Base-by-base conservation (phyloP, 495 filamentous ascomycete species). In the Aspergillus ostianus region DNA sequence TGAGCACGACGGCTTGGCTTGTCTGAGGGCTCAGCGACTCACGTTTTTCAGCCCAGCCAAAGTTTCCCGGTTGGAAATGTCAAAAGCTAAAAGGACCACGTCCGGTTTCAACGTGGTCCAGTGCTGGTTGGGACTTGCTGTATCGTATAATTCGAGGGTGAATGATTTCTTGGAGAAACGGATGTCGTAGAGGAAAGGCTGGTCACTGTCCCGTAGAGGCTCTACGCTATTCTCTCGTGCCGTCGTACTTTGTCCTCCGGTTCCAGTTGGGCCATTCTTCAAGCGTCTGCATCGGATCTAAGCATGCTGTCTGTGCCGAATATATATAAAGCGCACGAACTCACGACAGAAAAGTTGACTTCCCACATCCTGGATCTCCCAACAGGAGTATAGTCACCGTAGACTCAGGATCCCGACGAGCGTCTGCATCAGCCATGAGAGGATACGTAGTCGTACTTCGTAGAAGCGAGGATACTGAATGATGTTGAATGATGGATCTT, bases 321-420 rank as follows among this genome's bases (percentile, higher is more conserved):
- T 27, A 46, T 29, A 45, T 41, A 17, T 41, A 18, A 18, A 61
- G 18, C 9, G 29, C 21, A 21, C 15, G 23, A 19, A n/a, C 90
- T 73, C 74, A 95, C 92, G 91, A 92, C 68, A 97, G 71, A 68
- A 97, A 94, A 15, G 88, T 93, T 12, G 90, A 88, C 72, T 96
- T 97, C 29, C 92, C 92, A 65, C 90, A 90, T 65, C 82, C 83
- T 50, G 84, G 72, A 67, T 97, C 92, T 58, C 92, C 92, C 6
- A 97, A 77, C 0, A 97, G 78, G 17, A 97, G 79, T 53, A 97
- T 80, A 7, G 81, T 88, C 59, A 93, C 78, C 56, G 80, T 80
- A 27, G 70, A 60, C 7, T 74, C 61, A 4, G 49, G 23, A 12
- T 70, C 69, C 23, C 49, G 57, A 53, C 21, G 54, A 21, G 9